These are phyloP conservation scores for Heritiera littoralis DNA, from an alignment of 345 rosid genomes.

Conservation along the genomic window DNA sequence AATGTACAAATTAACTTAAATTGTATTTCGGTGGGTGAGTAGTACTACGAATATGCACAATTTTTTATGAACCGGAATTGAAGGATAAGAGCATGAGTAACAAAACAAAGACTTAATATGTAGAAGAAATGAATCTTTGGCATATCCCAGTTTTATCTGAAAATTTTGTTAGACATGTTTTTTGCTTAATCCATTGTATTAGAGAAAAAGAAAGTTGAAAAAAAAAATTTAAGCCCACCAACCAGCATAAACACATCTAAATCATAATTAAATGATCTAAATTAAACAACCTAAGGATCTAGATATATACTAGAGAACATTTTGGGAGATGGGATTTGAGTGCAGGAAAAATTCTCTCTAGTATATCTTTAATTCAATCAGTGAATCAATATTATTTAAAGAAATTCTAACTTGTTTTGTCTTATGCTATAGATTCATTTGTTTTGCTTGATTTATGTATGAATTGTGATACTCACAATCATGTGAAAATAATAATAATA, in stretches of 20 bases:
- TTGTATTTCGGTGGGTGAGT: no score
- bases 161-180: constrained; percentile 5
- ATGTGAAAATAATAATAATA: neutral
- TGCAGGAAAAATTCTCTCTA: no score
- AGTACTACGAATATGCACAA: neutral
- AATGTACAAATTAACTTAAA: no score
- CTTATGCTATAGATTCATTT: neutral
- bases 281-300: neutral
- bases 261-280: constrained; percentile 7
- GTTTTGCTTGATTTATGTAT: neutral
- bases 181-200: constrained; percentile 11
- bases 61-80: neutral
- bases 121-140: neutral
- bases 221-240: constrained; percentile 26
- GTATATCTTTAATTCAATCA: no score
- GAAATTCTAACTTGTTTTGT: neutral
- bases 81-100: neutral
- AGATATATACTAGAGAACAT: no score
- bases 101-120: neutral
- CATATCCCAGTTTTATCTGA: neutral
- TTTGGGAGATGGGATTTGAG: no score
- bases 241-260: constrained; percentile 31
- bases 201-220: constrained; percentile 29
- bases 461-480: neutral
- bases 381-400: no score